Evolutionary conservation across 495 filamentous ascomycete genomes (phyloP).

Genomic region (Hyaloscypha bicolor): DNA sequence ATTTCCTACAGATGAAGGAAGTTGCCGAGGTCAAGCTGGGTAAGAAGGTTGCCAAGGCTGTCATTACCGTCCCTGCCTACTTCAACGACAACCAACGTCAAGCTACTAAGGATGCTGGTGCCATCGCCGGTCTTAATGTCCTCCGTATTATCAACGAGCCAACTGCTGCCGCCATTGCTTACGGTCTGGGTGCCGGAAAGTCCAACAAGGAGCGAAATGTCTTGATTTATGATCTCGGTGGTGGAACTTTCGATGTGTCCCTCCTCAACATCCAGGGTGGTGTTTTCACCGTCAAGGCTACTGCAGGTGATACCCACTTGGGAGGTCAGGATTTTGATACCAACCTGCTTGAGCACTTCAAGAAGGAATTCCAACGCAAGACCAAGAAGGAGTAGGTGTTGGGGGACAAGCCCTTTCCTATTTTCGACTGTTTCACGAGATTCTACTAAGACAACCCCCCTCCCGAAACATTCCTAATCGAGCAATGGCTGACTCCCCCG

Average conservation of each 20-base stretch:
- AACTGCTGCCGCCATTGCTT: conserved; percentile 94
- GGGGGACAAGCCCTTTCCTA: neutral
- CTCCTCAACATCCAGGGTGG: conserved; percentile 98
- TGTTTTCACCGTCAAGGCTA: conserved; percentile 99
- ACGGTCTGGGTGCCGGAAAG: conserved; percentile 94
- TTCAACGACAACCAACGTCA: conserved; percentile 99
- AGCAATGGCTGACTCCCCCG: too few species aligned
- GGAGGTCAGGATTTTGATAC: conserved; percentile 99
- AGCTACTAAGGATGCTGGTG: conserved; percentile 98
- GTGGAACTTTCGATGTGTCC: conserved; percentile 99
- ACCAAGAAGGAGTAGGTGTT: conserved; percentile 60
- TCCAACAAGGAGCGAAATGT: conserved; percentile 95
- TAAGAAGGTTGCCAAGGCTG: conserved; percentile 95
- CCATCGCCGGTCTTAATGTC: conserved; percentile 95
- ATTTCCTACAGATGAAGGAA: conserved; percentile 80
- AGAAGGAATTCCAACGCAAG: conserved; percentile 89
- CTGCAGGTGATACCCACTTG: conserved; percentile 97
- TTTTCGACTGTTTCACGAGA: too few species aligned
- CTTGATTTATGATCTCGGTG: conserved; percentile 98
- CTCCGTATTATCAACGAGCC: conserved; percentile 99
- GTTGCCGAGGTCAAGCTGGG: conserved; percentile 96
- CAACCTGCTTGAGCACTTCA: conserved; percentile 95
- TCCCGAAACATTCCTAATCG: too few species aligned
- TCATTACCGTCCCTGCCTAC: conserved; percentile 98
- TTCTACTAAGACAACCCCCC: too few species aligned